Evolutionary conservation across 257 asterid species (phyloP), one percentile per base, ranked within the genome.

Genomic region (Solanum lycopersicoides): DNA sequence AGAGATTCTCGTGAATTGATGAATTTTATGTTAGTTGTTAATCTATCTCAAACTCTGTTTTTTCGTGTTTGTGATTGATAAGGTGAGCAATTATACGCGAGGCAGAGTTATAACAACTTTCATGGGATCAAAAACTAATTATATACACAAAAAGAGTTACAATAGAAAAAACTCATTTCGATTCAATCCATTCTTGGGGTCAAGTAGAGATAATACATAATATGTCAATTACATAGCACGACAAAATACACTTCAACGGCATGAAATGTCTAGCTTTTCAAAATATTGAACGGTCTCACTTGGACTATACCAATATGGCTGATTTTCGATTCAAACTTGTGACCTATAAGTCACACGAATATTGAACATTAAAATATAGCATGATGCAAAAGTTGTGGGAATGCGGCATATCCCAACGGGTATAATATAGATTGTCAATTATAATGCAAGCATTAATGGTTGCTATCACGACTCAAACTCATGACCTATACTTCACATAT

Each of bases 341-440:
- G 12, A 59, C 28, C 66, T 59, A 59, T 59, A 59, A 20, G 28
- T 20, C 66, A 59, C 28, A 21, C 1, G 4, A 59, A 21, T 21
- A 59, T 20, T 21, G 25, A 59, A 20, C 66, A 56, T 56, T 18
- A 56, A 53, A 53, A 18, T 1, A 23, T 53, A 53, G n/a, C 63
- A 53, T 11, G 4, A 10, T 53, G 63, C 63, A 53, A 18, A 56
- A 18, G 65, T 56, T 18, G 65, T 56, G 9, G 12, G 65, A 56
- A 56, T 20, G 12, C 1, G 0, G 2, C 1, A 0, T 10, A 63
- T n/a, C 10, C 35, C 34, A 6, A 25, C 1, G 3, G 10, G 9
- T 28, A 13, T 13, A 15, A 28, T 66, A 66, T 28, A 28, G 3
- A 28, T 7, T 1, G 72, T 28, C 4, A 13, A 66, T 66, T 14